Evolutionary conservation across 2,329 filamentous ascomycete genomes (phyloP).

Genomic region (Colletotrichum phormii): DNA sequence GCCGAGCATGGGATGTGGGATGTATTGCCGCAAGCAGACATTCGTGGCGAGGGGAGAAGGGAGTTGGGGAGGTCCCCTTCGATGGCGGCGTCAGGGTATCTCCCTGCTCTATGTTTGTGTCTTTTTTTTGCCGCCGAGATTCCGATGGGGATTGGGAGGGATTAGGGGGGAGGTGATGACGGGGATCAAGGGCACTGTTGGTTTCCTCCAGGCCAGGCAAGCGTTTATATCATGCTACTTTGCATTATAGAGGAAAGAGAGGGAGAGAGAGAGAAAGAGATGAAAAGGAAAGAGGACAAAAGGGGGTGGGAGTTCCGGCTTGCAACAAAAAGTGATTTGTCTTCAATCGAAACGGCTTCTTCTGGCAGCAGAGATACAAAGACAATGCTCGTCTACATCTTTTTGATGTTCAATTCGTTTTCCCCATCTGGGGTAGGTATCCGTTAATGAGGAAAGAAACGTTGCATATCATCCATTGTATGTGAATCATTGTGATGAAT

Average conservation of each 20-base stretch:
- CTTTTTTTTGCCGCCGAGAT: conserved; percentile 30
- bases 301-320: conserved; percentile 14
- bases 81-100: conserved; percentile 20
- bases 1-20: not conserved
- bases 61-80: not conserved
- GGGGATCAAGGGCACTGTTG: not conserved
- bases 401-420: not conserved
- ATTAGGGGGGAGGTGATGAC: not conserved
- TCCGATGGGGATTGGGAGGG: not conserved
- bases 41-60: not conserved
- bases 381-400: conserved; percentile 11
- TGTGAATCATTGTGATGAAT: not conserved
- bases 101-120: not conserved
- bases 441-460: not conserved
- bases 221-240: conserved; percentile 7
- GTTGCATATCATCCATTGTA: not conserved
- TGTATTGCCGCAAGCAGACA: conserved; percentile 16
- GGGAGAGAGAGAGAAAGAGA: not conserved
- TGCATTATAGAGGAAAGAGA: conserved; percentile 13
- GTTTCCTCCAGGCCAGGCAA: not conserved
- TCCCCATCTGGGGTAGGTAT: not conserved
- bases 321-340: conserved; percentile 14
- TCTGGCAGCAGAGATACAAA: not conserved
- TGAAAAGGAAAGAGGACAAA: not conserved
- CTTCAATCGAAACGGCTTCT: conserved; percentile 30